Evolutionary conservation across 2,329 filamentous ascomycete species (phyloP).

Genomic region (Teratosphaeria zuluensis): DNA sequence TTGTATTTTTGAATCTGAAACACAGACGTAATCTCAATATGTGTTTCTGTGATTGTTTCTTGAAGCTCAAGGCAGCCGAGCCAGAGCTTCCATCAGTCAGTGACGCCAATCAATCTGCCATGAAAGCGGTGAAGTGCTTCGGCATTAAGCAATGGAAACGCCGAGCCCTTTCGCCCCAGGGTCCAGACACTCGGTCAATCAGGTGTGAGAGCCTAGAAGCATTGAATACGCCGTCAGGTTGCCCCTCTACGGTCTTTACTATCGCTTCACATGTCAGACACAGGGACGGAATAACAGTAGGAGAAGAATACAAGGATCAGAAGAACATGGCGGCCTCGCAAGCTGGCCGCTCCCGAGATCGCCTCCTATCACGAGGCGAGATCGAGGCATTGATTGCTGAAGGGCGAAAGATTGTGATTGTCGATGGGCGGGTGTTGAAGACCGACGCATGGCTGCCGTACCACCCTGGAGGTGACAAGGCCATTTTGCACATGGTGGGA

Average conservation of each 20-base stretch:
- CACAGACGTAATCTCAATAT: background rate
- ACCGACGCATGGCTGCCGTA: conserved; percentile 81
- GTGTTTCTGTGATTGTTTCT: background rate
- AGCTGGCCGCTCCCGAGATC: conserved; percentile 7
- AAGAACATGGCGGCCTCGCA: background rate
- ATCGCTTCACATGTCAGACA: background rate
- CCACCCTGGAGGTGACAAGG: conserved; percentile 84
- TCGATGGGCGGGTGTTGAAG: conserved; percentile 73
- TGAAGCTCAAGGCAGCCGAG: background rate
- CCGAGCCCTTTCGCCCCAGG: background rate
- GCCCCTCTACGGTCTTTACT: background rate
- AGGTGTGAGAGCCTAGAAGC: background rate
- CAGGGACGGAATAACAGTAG: background rate
- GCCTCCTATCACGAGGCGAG: conserved; percentile 18
- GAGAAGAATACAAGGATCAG: background rate
- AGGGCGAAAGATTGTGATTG: conserved; percentile 68
- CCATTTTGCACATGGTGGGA: conserved; percentile 79
- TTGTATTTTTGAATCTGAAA: background rate
- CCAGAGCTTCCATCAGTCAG: background rate
- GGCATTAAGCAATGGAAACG: background rate
- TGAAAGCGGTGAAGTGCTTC: background rate
- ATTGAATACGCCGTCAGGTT: background rate
- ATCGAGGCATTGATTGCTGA: conserved; percentile 77
- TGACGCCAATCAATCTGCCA: background rate
- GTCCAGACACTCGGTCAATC: background rate